Conservation (phyloP, 257 asterid species). For the Lantana camara region DNA sequence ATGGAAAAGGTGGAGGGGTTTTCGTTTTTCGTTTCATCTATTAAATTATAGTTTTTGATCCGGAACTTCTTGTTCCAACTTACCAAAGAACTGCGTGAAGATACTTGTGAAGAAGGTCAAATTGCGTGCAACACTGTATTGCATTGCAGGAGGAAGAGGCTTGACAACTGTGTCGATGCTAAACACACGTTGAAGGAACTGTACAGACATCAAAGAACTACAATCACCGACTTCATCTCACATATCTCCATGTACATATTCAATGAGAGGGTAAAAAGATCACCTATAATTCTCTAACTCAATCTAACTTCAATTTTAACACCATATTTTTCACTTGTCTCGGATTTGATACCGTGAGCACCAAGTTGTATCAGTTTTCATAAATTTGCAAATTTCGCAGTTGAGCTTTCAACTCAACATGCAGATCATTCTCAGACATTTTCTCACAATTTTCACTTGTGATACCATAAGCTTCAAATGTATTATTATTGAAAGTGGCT, state of each 20-base stretch:
- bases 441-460: no score
- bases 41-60: no score
- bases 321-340: no score
- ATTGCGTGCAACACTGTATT: conserved; percentile 77
- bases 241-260: neutral
- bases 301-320: no score
- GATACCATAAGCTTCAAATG: no score
- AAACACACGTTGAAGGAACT: conserved; percentile 88
- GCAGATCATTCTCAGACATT: no score
- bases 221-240: neutral
- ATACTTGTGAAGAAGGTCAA: conserved; percentile 92
- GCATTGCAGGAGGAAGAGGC: conserved; percentile 93
- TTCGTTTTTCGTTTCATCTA: neutral
- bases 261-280: neutral
- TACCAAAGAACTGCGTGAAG: conserved; percentile 92
- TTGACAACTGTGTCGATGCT: conserved; percentile 89
- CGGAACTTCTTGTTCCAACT: conserved; percentile 20
- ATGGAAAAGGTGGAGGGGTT: neutral
- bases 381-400: no score
- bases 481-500: no score
- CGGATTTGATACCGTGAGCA: no score
- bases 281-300: no score
- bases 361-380: no score
- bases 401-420: no score
- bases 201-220: conserved; percentile 37